These are phyloP conservation scores for Monosporascus sp. DNA, from an alignment of 2,329 filamentous ascomycete genomes.

Conservation along the genomic window DNA sequence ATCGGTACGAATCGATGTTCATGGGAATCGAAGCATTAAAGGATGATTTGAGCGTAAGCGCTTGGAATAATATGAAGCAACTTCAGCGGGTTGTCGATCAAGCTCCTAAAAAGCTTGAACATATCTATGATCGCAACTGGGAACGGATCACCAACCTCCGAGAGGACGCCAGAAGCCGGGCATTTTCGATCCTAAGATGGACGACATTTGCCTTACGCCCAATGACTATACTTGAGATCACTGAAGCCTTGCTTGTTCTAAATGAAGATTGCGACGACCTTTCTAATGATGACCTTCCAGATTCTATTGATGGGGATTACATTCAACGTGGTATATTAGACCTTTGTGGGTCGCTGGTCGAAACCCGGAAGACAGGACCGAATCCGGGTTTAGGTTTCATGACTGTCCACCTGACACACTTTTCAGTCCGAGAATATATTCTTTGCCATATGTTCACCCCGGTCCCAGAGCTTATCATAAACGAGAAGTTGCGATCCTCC, in stretches of 20 bases:
- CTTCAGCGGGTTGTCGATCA: slow-evolving; percentile 22
- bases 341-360: slow-evolving; percentile 8
- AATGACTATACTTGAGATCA: slow-evolving; percentile 6
- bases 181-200: slow-evolving; percentile 26
- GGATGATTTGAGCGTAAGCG: slow-evolving; percentile 9
- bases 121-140: slow-evolving; percentile 28
- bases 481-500: slow-evolving; percentile 2
- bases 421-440: slow-evolving; percentile 9
- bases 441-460: slow-evolving; percentile 1
- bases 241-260: slow-evolving; percentile 3
- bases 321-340: slow-evolving; percentile 7
- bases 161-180: slow-evolving; percentile 12
- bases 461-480: neutral
- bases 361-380: neutral
- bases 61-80: slow-evolving; percentile 22
- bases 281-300: slow-evolving; percentile 5
- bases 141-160: slow-evolving; percentile 11
- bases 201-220: slow-evolving; percentile 16
- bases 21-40: slow-evolving; percentile 28
- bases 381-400: neutral
- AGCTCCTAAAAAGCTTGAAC: slow-evolving; percentile 21
- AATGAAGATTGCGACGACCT: slow-evolving; percentile 1
- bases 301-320: slow-evolving; percentile 6
- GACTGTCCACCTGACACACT: slow-evolving; percentile 10
- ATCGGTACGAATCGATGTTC: slow-evolving; percentile 29